Percentiles rank a stretch among this genome's conserved stretches.
Conservation (phyloP, 2,329 filamentous ascomycete genomes). For the Epichloe sylvatica region DNA sequence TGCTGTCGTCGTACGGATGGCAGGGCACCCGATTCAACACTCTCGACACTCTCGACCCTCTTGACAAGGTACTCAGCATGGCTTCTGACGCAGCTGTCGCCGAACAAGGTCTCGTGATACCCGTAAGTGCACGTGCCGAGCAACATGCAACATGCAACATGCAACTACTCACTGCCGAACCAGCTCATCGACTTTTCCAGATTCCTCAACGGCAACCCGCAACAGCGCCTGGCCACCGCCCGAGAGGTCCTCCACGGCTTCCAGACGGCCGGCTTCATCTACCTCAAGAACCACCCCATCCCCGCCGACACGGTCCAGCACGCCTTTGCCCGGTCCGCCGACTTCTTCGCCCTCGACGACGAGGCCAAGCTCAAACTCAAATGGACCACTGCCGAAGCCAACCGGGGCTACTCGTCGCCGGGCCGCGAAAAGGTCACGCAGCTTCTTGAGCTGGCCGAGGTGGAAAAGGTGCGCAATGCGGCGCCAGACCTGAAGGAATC, state of each 20-base stretch:
- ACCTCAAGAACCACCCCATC: conserved; percentile 69
- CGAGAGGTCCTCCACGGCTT: conserved; percentile 65
- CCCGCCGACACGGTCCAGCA: conserved; percentile 40
- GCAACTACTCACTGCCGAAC: neutral
- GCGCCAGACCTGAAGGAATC: conserved; percentile 54
- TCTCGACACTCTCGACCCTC: too few species aligned
- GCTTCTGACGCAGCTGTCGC: conserved; percentile 30
- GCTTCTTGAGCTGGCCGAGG: conserved; percentile 37
- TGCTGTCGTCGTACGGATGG: too few species aligned
- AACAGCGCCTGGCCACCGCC: conserved; percentile 51
- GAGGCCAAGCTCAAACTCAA: conserved; percentile 49
- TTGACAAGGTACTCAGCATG: conserved; percentile 10
- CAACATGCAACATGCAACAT: too few species aligned
- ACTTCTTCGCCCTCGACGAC: conserved; percentile 53
- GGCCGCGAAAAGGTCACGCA: conserved; percentile 59
- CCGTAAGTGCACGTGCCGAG: conserved; percentile 25
- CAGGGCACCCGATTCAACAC: neutral
- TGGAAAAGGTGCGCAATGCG: conserved; percentile 41
- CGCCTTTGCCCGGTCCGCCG: conserved; percentile 53
- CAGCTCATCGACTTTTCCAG: conserved; percentile 46
- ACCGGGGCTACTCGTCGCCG: conserved; percentile 57
- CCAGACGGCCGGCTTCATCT: conserved; percentile 77
- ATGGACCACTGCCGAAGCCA: conserved; percentile 60
- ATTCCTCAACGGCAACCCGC: conserved; percentile 50
- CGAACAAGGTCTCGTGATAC: conserved; percentile 39